Evolutionary conservation across 805 yeast genomes (phyloP).

Genomic region (Candida peoriensis): DNA sequence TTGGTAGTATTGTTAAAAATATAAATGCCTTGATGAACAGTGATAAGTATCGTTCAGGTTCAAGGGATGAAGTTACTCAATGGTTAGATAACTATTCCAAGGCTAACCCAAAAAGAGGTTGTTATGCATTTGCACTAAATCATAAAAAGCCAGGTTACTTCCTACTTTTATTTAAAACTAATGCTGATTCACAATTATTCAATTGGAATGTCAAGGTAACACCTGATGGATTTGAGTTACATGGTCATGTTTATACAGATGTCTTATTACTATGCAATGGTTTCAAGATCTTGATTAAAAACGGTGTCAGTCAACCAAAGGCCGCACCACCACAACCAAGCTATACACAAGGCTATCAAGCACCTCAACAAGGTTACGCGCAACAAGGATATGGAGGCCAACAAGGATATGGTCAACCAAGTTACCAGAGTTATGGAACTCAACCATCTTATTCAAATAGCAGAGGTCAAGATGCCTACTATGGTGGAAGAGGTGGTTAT

Average conservation of each 20-base stretch:
- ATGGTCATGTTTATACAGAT: constrained; percentile 81
- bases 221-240: constrained; percentile 78
- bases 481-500: not conserved
- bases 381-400: not conserved
- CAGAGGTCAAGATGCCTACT: not conserved
- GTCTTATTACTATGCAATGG: constrained; percentile 90
- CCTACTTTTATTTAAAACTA: constrained; percentile 78
- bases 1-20: constrained; percentile 76
- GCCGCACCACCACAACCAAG: constrained; percentile 1
- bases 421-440: not conserved
- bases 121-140: constrained; percentile 87
- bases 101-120: constrained; percentile 87
- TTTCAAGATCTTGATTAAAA: constrained; percentile 62
- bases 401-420: not conserved
- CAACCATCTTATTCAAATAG: not conserved
- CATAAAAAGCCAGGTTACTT: constrained; percentile 95
- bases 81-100: constrained; percentile 86
- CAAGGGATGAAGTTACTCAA: constrained; percentile 71
- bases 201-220: constrained; percentile 91
- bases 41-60: constrained; percentile 85
- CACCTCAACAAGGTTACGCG: not conserved
- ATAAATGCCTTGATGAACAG: constrained; percentile 79
- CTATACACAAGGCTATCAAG: not conserved
- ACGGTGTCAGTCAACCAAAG: constrained; percentile 6
- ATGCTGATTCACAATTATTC: constrained; percentile 57